Percentiles rank a stretch among this genome's conserved stretches.
Evolutionary conservation across 257 asterid species (phyloP).

Genomic region (Solanum commersonii): DNA sequence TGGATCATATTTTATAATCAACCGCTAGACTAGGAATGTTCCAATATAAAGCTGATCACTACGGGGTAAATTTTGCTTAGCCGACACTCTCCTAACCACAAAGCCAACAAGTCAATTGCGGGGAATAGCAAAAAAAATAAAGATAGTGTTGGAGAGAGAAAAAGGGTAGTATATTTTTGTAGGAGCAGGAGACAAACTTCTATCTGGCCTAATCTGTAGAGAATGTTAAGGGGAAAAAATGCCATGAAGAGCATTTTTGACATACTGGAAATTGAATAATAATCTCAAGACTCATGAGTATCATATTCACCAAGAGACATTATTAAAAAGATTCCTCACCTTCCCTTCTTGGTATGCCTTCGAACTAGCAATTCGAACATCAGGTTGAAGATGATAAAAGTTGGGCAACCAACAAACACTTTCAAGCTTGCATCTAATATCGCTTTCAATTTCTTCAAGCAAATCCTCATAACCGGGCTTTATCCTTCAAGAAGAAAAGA

Average conservation of each 20-base stretch:
- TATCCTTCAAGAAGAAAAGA: constrained; percentile 32
- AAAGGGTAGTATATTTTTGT: not conserved
- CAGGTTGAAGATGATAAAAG: constrained; percentile 61
- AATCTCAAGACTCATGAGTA: not conserved
- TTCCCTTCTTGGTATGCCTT: constrained; percentile 73
- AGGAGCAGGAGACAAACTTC: not conserved
- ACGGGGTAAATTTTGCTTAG: not conserved
- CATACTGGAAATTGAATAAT: not conserved
- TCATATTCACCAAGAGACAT: not conserved
- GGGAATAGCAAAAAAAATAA: not conserved
- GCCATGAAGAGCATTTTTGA: not conserved
- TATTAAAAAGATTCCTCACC: constrained; percentile 25
- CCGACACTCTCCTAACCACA: not conserved
- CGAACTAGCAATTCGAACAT: constrained; percentile 63
- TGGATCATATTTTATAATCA: not conserved
- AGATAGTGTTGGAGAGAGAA: not conserved
- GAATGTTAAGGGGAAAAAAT: too few relatives aligned
- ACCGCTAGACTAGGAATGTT: not conserved
- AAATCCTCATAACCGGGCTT: constrained; percentile 57
- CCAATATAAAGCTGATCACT: not conserved
- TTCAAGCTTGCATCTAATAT: constrained; percentile 48
- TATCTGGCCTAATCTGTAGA: not conserved
- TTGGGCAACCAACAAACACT: constrained; percentile 64
- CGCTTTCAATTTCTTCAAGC: constrained; percentile 59
- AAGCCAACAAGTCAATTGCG: not conserved